Base-by-base conservation (phyloP, 352 stramenopile species). In the Pythium oligandrum region DNA sequence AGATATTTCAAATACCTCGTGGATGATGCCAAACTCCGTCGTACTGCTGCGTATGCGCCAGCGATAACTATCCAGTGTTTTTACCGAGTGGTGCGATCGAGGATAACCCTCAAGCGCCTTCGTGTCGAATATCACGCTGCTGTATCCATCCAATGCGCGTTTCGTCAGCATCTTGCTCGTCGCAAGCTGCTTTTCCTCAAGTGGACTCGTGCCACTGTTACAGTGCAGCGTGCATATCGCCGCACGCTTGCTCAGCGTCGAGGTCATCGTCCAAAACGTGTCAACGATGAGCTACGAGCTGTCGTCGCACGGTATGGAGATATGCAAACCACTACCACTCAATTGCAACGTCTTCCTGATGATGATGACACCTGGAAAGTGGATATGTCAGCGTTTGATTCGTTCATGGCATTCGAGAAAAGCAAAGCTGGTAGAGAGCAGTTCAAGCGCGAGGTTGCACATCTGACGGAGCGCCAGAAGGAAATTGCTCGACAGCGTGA, bases 171-270 rank as follows among this genome's bases (percentile, higher is more conserved):
- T 44, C 70, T 93, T 45, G 82, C 82, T 3, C 72, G 78, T 11
- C 73, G 78, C 10, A 64, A 51, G 9, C 17, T 64, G 2, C 61
- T 80, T 2, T 86, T 84, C 34, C 59, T 78, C 38, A 70, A 66
- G 32, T 83, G 71, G 69, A 74, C 56, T 5, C 68, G 59, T n/a
- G 72, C 82, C 6, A 74, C 79, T 0, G 51, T 71, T 31, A 72
- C 52, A 38, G 53, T 93, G 2, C 79, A 93, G 40, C 67, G 64
- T n/a, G 74, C 74, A 7, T 93, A 78, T 52, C 79, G 82, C 6
- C 62, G 64, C 3, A 77, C 73, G 40, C 56, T 78, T 3, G 60
- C 71, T 33, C 60, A 63, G 17, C 57, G 61, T 12, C 76, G 75
- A 55, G 75, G 75, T 0, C 61, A 63, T 1, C 63, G 57, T 1